Evolutionary conservation across 257 asterid species (phyloP).

Genomic region (Voacanga thouarsii): DNA sequence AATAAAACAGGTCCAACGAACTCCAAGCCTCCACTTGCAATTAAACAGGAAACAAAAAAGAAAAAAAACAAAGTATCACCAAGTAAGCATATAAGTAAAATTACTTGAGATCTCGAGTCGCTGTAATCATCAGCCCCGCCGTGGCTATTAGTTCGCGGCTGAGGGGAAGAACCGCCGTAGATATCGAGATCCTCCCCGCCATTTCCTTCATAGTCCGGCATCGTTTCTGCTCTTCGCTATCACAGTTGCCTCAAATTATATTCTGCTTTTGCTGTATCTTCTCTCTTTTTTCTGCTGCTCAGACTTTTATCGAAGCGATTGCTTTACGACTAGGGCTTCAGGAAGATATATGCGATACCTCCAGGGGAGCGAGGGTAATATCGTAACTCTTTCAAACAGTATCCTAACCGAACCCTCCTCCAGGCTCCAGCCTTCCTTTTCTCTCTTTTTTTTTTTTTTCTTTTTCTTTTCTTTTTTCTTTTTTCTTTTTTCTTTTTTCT

Average conservation of each 20-base stretch:
- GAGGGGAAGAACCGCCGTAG: constrained; percentile 27
- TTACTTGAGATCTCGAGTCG: constrained; percentile 48
- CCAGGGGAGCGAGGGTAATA: background rate
- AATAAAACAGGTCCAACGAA: background rate
- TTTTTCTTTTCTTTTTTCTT: no score
- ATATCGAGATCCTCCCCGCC: constrained; percentile 36
- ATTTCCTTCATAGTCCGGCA: constrained; percentile 41
- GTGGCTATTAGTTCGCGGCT: constrained; percentile 26
- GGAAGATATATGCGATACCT: background rate
- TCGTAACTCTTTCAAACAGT: background rate
- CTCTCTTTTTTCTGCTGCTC: background rate
- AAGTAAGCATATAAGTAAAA: background rate
- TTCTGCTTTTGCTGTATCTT: background rate
- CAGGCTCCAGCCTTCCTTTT: background rate
- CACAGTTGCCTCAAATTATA: background rate
- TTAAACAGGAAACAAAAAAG: background rate
- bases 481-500: no score
- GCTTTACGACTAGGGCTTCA: background rate
- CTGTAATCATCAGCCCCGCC: constrained; percentile 31
- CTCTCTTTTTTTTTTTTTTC: no score
- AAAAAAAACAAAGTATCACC: background rate
- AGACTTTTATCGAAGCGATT: background rate
- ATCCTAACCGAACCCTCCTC: background rate
- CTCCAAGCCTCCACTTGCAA: background rate
- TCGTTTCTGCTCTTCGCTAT: background rate